These are phyloP conservation scores for Anisodus acutangulus DNA, from an alignment of 257 asterid genomes.

Conservation along the genomic window DNA sequence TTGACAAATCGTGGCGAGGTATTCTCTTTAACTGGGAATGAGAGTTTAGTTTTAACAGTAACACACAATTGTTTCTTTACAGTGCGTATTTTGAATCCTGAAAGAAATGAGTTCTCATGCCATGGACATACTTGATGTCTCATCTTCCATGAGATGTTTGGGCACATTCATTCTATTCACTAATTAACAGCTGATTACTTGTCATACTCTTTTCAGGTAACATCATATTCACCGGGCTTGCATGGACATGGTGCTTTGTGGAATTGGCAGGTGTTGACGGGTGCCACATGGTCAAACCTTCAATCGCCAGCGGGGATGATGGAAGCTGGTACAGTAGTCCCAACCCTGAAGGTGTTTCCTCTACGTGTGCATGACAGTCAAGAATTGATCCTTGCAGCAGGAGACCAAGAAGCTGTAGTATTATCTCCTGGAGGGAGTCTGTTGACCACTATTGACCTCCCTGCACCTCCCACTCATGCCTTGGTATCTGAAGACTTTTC, in stretches of 20 bases:
- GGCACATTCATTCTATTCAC: conserved; percentile 10
- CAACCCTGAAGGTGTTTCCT: conserved; percentile 79
- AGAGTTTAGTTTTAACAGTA: background rate
- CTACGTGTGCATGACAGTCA: conserved; percentile 74
- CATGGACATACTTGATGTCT: background rate
- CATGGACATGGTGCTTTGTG: conserved; percentile 87
- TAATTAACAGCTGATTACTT: background rate
- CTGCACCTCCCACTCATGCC: conserved; percentile 87
- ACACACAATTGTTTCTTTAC: background rate
- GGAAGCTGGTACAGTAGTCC: conserved; percentile 67
- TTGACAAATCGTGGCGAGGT: conserved; percentile 98
- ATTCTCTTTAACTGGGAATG: conserved; percentile 30
- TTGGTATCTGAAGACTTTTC: conserved; percentile 83
- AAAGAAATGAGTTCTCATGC: conserved; percentile 20
- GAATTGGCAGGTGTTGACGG: conserved; percentile 92
- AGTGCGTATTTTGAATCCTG: background rate
- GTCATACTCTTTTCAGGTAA: conserved; percentile 59
- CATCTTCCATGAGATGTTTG: background rate
- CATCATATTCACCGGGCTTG: conserved; percentile 90
- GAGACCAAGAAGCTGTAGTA: conserved; percentile 88
- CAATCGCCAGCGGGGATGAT: conserved; percentile 85
- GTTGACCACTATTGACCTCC: conserved; percentile 69
- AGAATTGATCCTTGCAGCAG: conserved; percentile 86
- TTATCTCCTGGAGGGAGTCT: conserved; percentile 87
- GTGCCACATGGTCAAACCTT: conserved; percentile 94